Base-by-base conservation (phyloP, 2,329 filamentous ascomycete genomes). In the Neoarthrinium moseri region DNA sequence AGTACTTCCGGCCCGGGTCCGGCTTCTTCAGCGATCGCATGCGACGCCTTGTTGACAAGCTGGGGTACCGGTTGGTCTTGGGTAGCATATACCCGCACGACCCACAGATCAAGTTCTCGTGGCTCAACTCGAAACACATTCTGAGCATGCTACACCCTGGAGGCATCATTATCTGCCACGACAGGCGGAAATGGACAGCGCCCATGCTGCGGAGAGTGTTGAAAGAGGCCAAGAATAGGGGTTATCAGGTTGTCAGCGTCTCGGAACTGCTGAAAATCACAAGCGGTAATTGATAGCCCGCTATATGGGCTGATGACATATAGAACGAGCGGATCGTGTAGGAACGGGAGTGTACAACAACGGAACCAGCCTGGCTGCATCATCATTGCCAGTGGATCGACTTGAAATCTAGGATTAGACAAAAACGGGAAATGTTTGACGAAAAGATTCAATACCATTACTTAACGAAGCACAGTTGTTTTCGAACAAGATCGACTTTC, bases 21-120 rank as follows among this genome's bases (percentile, higher is more conserved):
- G 91, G 91, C 12, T 85, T 95, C 64, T 95, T 95, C 70, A 90
- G 78, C 58, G 70, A 72, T 33, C 65, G 78, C 15, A 91, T 95
- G 83, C 74, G 87, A 17, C 64, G 67, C 26, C 61, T 86, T 27
- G 67, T 89, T 6, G 67, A 68, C 26, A 72, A 68, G 42, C 61
- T 90, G 50, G 84, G 83, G 4, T 91, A 89, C 65, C 73, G 76
- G 40, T 73, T 94, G 42, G 85, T 91, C n/a, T 70, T 96, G 30
- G 91, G 91, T 3, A 84, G 83, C 64, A 84, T 96, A 32, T 96
- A 95, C 67, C 91, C 91, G 5, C 90, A 95, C 69, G 91, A 96
- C 68, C 84, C 91, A n/a, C 90, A 95, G 73, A 85, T 96, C 47
- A 73, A 73, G 8, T 84, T 79, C 58, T 77, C 81, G 54, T 70